Evolutionary conservation across 768 basidiomycete genomes (phyloP).

Genomic region (Leucogyrophana mollusca): DNA sequence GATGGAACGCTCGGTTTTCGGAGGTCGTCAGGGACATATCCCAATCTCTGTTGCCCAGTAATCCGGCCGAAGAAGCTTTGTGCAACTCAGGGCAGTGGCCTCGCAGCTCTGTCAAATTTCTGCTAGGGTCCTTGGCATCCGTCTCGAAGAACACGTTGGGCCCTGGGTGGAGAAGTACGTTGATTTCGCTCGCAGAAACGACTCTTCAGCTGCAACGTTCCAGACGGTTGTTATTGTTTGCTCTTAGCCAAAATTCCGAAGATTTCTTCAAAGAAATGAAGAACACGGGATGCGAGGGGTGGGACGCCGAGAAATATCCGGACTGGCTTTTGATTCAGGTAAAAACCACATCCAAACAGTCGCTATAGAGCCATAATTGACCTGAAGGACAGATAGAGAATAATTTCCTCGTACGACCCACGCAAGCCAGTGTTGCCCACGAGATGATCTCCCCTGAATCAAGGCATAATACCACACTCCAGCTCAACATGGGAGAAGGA

Average conservation of each 20-base stretch:
- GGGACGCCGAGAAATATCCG: slow-evolving; percentile 11
- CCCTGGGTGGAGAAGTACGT: slow-evolving; percentile 20
- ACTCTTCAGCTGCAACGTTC: slow-evolving; percentile 31
- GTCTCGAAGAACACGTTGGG: slow-evolving; percentile 5
- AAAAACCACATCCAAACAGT: background rate
- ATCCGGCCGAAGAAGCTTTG: background rate
- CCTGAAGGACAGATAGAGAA: slow-evolving; percentile 20
- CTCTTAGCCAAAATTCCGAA: slow-evolving; percentile 5
- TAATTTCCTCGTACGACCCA: slow-evolving; percentile 24
- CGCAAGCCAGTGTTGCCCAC: slow-evolving; percentile 26
- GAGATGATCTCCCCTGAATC: slow-evolving; percentile 31
- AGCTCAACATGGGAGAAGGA: slow-evolving; percentile 59
- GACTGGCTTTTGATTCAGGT: slow-evolving; percentile 24
- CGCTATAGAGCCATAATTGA: background rate
- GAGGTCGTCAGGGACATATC: no score
- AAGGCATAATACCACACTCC: slow-evolving; percentile 35
- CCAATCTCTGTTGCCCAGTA: no score
- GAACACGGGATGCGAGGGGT: slow-evolving; percentile 18
- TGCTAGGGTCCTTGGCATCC: slow-evolving; percentile 25
- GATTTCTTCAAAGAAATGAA: slow-evolving; percentile 15
- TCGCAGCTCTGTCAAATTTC: slow-evolving; percentile 21
- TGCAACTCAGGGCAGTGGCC: slow-evolving; percentile 28
- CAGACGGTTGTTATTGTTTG: slow-evolving; percentile 25
- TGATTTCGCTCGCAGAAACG: slow-evolving; percentile 23
- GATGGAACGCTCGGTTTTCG: no score